phyloP scores from a whole-genome alignment of 805 yeast species.

The Schizosaccharomyces lindneri region DNA sequence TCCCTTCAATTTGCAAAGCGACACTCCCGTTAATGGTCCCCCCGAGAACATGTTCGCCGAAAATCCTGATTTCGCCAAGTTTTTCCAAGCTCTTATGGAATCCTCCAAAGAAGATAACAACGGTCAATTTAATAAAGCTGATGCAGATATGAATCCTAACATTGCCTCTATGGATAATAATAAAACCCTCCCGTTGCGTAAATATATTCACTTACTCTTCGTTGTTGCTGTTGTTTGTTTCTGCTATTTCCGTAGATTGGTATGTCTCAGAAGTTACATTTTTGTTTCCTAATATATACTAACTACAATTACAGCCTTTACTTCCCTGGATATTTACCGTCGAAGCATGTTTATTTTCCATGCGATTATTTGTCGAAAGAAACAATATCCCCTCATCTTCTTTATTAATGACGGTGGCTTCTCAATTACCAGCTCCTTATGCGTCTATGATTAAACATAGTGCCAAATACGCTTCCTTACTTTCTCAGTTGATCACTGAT shows the following conservation, averaged over 20 bases:
- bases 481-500: background rate
- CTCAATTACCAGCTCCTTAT: background rate
- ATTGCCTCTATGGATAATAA: background rate
- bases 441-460: background rate
- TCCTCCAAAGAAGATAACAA: background rate
- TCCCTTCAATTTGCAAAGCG: background rate
- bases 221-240: background rate
- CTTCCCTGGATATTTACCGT: background rate
- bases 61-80: background rate
- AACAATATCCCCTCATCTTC: background rate
- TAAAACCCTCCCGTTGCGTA: background rate
- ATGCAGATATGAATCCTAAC: too few relatives aligned
- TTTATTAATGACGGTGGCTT: background rate
- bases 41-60: background rate
- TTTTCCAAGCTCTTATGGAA: background rate
- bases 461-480: background rate
- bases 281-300: background rate
- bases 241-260: background rate
- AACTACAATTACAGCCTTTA: background rate
- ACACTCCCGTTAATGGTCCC: background rate
- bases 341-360: background rate
- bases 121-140: background rate
- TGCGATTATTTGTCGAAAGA: background rate
- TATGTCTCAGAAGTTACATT: background rate
- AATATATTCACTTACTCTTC: background rate